These are phyloP conservation scores for Fusarium burgessii DNA, from an alignment of 2,329 filamentous ascomycete species.

Conservation along the genomic window DNA sequence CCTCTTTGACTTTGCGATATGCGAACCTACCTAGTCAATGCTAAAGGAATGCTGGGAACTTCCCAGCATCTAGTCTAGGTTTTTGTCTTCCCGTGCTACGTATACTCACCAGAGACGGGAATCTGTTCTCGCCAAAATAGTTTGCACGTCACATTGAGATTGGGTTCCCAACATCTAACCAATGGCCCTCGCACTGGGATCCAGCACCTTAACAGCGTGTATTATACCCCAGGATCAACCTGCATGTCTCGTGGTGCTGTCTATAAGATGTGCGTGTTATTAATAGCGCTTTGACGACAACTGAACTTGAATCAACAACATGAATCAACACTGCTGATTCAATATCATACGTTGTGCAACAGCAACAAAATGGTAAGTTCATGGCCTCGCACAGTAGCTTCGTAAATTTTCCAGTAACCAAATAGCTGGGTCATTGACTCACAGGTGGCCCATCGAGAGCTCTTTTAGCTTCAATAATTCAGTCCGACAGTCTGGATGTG, in stretches of 20 bases:
- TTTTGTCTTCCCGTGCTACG: background rate
- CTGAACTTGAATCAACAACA: background rate
- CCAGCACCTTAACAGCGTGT: conserved; percentile 17
- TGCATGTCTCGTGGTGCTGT: conserved; percentile 24
- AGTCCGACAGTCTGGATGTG: conserved; percentile 34
- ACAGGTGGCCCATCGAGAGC: conserved; percentile 8
- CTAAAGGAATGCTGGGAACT: conserved; percentile 16
- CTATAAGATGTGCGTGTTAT: background rate
- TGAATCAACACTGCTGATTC: background rate
- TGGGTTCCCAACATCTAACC: conserved; percentile 1
- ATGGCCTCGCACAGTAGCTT: conserved; percentile 5
- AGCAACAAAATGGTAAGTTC: background rate
- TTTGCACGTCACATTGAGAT: conserved; percentile 8
- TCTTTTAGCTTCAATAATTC: conserved; percentile 18
- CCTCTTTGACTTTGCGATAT: conserved; percentile 17
- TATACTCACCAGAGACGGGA: background rate
- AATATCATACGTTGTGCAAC: conserved; percentile 4
- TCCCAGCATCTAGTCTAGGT: conserved; percentile 21
- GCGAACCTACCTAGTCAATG: background rate
- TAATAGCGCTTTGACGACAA: background rate
- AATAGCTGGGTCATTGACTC: conserved; percentile 13
- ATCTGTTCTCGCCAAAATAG: background rate
- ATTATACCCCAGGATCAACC: conserved; percentile 15
- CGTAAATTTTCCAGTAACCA: conserved; percentile 4
- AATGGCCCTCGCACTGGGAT: conserved; percentile 9